Conservation (phyloP, 352 stramenopile genomes). For the Lagenidium giganteum region DNA sequence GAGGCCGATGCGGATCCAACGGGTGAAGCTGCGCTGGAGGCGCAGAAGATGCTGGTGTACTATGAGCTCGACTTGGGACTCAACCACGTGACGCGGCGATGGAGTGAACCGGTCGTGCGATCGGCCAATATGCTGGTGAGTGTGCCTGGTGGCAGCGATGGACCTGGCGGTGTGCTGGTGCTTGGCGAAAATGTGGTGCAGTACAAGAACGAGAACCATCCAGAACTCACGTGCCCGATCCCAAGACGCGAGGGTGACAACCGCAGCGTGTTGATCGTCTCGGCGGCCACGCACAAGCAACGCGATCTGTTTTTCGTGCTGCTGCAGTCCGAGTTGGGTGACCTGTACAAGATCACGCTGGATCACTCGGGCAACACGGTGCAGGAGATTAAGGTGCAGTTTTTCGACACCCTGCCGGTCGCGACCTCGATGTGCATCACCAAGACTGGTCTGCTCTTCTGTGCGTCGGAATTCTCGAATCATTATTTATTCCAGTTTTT, state of each 20-base stretch:
- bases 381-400: conserved; percentile 88
- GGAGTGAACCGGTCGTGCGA: conserved; percentile 84
- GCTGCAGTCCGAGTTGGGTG: conserved; percentile 96
- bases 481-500: conserved; percentile 98
- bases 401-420: conserved; percentile 96
- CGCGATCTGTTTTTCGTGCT: conserved; percentile 97
- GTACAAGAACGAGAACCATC: conserved; percentile 96
- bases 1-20: conserved; percentile 82
- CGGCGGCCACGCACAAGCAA: conserved; percentile 92
- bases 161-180: conserved; percentile 93
- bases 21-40: conserved; percentile 46
- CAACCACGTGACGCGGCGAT: conserved; percentile 98
- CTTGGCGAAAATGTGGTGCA: conserved; percentile 95
- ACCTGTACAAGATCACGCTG: conserved; percentile 98
- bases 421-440: conserved; percentile 96
- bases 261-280: conserved; percentile 91
- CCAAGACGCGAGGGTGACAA: conserved; percentile 69
- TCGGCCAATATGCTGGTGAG: conserved; percentile 94
- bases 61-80: conserved; percentile 99
- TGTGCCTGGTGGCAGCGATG: conserved; percentile 77
- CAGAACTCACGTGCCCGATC: conserved; percentile 67
- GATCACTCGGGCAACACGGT: conserved; percentile 78
- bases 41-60: conserved; percentile 95
- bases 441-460: conserved; percentile 96
- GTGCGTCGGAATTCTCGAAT: conserved; percentile 96